Evolutionary conservation across 106 monocot species (phyloP), one percentile per base, ranked within the genome.

Genomic region (Alisma plantagoaquatica): DNA sequence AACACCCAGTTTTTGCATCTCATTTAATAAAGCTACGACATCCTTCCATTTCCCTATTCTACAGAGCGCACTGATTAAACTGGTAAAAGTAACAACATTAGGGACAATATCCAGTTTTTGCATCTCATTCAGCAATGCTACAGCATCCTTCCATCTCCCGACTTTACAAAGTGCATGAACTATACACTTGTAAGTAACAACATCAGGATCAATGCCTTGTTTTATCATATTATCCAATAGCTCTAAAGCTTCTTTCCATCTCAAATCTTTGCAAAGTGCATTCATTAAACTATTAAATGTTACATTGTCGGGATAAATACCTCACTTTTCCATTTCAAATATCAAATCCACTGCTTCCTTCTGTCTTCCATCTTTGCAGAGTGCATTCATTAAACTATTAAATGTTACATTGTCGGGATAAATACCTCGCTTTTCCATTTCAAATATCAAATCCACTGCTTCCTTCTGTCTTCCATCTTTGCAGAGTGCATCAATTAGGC

Each of bases 81-180:
- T 20, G 5, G 72, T 65, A 59, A 62, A 72, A 19, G 65, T 72
- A 50, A 65, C 44, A 25, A 60, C 42, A 59, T 65, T 72, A 11
- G 72, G 72, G 31, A 2, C 24, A 15, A 53, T 25, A 14, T 51
- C 59, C 29, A 18, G 21, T 29, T 44, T 51, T 22, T 18, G 25
- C 72, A 72, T 72, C 35, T 65, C 27, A 33, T 60, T 53, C 38
- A 53, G 22, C 31, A 59, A 35, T 2, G 8, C 11, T 12, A 31
- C 43, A 8, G 72, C 58, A 45, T 6, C 33, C 22, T 65, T 65
- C 64, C 64, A 65, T 29, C 14, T 11, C 42, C 3, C 14, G 21
- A 65, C 30, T 46, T 45, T 64, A 32, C 72, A 46, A 35, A 52
- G 59, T 52, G 65, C 64, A 60, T 65, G 52, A 33, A 72, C 60